Base-by-base conservation (phyloP, 2,329 filamentous ascomycete species). In the Sarocladiaceae sp. region DNA sequence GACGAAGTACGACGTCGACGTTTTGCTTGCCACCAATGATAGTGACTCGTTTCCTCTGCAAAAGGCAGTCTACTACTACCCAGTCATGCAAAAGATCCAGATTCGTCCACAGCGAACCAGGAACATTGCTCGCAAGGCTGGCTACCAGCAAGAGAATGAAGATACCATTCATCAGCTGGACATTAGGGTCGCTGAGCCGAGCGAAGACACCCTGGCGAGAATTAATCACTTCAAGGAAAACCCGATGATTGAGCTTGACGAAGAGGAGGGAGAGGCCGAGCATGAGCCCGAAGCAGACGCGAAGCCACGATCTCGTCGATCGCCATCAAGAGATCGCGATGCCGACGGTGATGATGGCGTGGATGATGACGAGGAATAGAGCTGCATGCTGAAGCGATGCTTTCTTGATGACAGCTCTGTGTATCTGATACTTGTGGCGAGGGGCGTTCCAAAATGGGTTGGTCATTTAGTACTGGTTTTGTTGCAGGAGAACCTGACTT, bases 1-100 rank as follows among this genome's bases (percentile, higher is more conserved):
- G 35, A 78, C 75, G 51, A 86, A 86, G 67, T 87, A 85, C 64
- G 73, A 79, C 56, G 77, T 86, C 56, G 83, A 87, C 65, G 71
- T 87, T 29, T 74, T 85, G 53, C 67, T 87, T 25, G 75, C 80
- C 2, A 77, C 78, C 60, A 76, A 81, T 58, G 76, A 82, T 56
- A 77, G 79, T 56, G 75, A 67, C 22, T 60, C 68, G 47, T 73
- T 76, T 56, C 74, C 75, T 49, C 66, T 70, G 52, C 75, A 80
- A 57, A 81, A 80, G 64, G 83, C 76, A 6, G 80, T 78, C 12
- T 86, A 84, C 65, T 87, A 86, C 67, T 87, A 87, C 59, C 84
- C 84, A 3, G 75, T 87, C 56, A 79, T 87, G 68, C 82, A 86
- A 65, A 79, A 81, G 51, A 80, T 76, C 44, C 74, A 75, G 20